These are phyloP conservation scores for Ophiostoma perfectum DNA, from an alignment of 2,329 filamentous ascomycete species.

Conservation along the genomic window DNA sequence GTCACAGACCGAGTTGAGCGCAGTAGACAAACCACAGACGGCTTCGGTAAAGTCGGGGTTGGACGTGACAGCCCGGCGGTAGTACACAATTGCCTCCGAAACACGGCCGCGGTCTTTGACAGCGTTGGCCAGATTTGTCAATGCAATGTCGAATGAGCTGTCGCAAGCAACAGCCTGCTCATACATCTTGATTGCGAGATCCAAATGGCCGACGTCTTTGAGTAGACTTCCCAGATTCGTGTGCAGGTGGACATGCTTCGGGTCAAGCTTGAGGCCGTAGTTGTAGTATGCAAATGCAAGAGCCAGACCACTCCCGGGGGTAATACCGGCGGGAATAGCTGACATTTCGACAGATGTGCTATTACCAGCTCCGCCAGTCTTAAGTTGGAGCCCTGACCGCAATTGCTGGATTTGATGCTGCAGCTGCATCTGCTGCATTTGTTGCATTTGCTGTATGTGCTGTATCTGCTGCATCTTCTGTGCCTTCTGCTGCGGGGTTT, in stretches of 20 bases:
- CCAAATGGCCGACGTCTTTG: slow-evolving; percentile 91
- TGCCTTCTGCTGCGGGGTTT: neutral
- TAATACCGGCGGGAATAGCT: slow-evolving; percentile 63
- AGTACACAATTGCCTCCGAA: slow-evolving; percentile 86
- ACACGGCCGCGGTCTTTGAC: slow-evolving; percentile 95
- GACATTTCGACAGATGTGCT: slow-evolving; percentile 27
- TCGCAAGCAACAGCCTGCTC: slow-evolving; percentile 90
- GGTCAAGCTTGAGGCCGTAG: slow-evolving; percentile 81
- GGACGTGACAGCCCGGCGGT: slow-evolving; percentile 80
- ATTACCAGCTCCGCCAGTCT: slow-evolving; percentile 22
- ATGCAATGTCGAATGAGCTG: slow-evolving; percentile 89
- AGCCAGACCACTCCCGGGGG: slow-evolving; percentile 78
- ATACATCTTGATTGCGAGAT: slow-evolving; percentile 93
- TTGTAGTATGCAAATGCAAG: slow-evolving; percentile 92
- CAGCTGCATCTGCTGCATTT: slow-evolving; percentile 14
- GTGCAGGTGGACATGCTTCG: slow-evolving; percentile 88
- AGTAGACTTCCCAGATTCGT: slow-evolving; percentile 92
- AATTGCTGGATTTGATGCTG: neutral
- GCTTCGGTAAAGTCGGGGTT: slow-evolving; percentile 96
- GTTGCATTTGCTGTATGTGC: neutral
- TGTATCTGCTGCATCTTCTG: neutral
- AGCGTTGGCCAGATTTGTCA: slow-evolving; percentile 94
- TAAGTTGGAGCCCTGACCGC: neutral
- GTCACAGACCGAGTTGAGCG: slow-evolving; percentile 91
- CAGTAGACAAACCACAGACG: slow-evolving; percentile 90